These are phyloP conservation scores for Wakefieldia striispora DNA, from an alignment of 768 basidiomycete species.

Conservation along the genomic window DNA sequence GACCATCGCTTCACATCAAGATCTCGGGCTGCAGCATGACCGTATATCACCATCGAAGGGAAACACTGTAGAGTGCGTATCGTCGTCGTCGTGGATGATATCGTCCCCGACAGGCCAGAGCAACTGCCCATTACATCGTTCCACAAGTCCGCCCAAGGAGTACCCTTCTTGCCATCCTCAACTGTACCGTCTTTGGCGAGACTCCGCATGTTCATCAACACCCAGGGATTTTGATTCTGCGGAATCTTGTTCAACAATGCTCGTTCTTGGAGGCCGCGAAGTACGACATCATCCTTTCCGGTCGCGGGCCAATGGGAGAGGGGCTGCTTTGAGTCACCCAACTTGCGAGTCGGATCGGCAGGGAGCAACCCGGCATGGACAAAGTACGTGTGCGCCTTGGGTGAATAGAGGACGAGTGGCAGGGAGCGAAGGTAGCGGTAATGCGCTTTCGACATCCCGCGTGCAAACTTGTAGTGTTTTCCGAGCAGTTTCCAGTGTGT, in stretches of 20 bases:
- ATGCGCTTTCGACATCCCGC: conserved; percentile 56
- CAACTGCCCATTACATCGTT: conserved; percentile 61
- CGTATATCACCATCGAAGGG: conserved; percentile 81
- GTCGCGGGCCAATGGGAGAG: conserved; percentile 58
- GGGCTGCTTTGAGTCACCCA: conserved; percentile 59
- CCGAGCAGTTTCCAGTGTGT: conserved; percentile 71
- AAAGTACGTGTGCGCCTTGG: conserved; percentile 70
- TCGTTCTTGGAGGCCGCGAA: conserved; percentile 64
- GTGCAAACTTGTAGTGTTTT: conserved; percentile 77
- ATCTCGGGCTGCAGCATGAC: conserved; percentile 77
- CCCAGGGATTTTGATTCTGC: conserved; percentile 79
- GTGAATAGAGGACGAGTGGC: conserved; percentile 73
- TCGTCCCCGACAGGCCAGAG: conserved; percentile 40
- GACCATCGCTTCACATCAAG: conserved; percentile 83
- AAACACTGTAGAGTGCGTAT: conserved; percentile 52
- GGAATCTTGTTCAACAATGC: conserved; percentile 65
- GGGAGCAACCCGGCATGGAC: conserved; percentile 85
- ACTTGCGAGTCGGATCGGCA: conserved; percentile 55
- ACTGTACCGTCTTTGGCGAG: conserved; percentile 39
- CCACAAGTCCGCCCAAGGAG: conserved; percentile 78
- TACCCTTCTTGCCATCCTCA: conserved; percentile 42
- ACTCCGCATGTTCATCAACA: conserved; percentile 43
- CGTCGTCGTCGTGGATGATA: neutral
- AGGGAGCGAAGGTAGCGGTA: conserved; percentile 74
- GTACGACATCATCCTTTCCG: conserved; percentile 17